Percentiles rank a stretch among this genome's conserved stretches.
phyloP scores from a whole-genome alignment of 306 rosid genomes.

The Trichosanthes cucumerina region DNA sequence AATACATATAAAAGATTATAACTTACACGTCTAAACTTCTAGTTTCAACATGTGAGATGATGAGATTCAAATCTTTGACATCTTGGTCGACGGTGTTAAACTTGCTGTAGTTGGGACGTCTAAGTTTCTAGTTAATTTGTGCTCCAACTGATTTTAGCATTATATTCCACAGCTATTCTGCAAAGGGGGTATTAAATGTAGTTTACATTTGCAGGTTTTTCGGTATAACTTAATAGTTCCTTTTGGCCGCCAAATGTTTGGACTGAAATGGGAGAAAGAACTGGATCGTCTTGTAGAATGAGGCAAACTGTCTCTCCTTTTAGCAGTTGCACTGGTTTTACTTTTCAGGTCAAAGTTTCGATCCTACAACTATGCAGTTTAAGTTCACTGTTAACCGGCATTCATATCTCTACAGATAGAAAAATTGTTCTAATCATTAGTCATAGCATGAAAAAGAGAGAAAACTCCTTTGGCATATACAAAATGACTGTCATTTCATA shows the following conservation, averaged over 20 bases:
- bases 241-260: conserved; percentile 79
- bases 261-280: conserved; percentile 87
- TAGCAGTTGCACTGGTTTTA: not conserved
- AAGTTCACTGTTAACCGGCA: too few relatives aligned
- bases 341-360: not conserved
- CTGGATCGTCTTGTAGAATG: conserved; percentile 46
- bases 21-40: not conserved
- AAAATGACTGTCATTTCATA: not conserved
- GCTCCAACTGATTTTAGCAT: not conserved
- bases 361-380: too few relatives aligned
- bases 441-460: not conserved
- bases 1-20: not conserved
- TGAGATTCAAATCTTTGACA: too few relatives aligned
- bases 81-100: too few relatives aligned
- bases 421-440: not conserved
- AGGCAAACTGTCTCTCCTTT: not conserved
- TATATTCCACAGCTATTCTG: not conserved
- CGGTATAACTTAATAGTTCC: conserved; percentile 80
- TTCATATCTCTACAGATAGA: not conserved
- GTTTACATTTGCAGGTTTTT: conserved; percentile 45
- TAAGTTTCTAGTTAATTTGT: not conserved
- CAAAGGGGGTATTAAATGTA: not conserved
- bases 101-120: too few relatives aligned
- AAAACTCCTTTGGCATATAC: not conserved
- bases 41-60: too few relatives aligned